Conservation (phyloP, 2,329 filamentous ascomycete species). For the Fusarium dimerum region DNA sequence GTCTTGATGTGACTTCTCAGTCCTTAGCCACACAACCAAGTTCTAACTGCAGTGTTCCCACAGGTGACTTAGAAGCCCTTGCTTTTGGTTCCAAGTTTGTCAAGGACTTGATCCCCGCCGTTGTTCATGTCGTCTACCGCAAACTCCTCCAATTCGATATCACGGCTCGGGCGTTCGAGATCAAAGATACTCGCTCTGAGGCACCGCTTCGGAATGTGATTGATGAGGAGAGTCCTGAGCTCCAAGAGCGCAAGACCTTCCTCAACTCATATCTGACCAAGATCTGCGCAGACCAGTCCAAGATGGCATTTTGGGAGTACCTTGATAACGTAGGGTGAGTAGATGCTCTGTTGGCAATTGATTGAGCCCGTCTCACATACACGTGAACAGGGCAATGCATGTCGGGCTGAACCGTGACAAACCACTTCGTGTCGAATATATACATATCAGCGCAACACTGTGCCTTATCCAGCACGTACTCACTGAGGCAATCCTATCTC, state of each 20-base stretch:
- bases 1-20: background rate
- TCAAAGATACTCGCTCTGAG: conserved; percentile 11
- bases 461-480: conserved; percentile 15
- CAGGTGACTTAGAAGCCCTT: conserved; percentile 13
- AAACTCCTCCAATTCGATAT: conserved; percentile 17
- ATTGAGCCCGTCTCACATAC: background rate
- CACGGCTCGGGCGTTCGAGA: conserved; percentile 13
- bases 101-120: conserved; percentile 13
- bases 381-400: conserved; percentile 10
- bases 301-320: conserved; percentile 17
- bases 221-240: conserved; percentile 8
- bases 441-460: conserved; percentile 15
- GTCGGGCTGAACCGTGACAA: conserved; percentile 10
- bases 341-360: background rate
- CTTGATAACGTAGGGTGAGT: conserved; percentile 14
- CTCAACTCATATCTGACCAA: conserved; percentile 13
- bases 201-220: conserved; percentile 4
- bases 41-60: background rate
- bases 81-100: conserved; percentile 17
- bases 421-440: conserved; percentile 13
- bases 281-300: conserved; percentile 15
- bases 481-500: conserved; percentile 10
- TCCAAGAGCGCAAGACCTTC: conserved; percentile 10
- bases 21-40: too few relatives aligned
- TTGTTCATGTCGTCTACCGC: conserved; percentile 12